These are phyloP conservation scores for Coemansia sp. DNA, from an alignment of 192 early-diverging fungal species.

Conservation along the genomic window DNA sequence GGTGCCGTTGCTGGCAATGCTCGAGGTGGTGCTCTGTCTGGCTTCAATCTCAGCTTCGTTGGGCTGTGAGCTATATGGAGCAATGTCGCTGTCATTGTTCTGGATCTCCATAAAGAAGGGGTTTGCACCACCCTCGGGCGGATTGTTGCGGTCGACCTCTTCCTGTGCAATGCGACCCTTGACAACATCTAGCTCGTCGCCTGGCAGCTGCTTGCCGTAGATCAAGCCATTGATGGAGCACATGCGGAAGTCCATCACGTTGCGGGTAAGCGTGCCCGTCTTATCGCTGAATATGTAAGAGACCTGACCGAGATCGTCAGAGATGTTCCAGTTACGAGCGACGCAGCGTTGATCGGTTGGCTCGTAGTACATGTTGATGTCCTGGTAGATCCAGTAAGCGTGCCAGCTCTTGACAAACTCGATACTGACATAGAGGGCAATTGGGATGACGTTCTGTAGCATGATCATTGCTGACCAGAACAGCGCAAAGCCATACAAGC, in stretches of 20 bases:
- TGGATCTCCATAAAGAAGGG: conserved; percentile 45
- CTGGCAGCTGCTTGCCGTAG: conserved; percentile 77
- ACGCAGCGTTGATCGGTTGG: conserved; percentile 38
- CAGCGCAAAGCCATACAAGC: conserved; percentile 45
- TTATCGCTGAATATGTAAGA: conserved; percentile 98
- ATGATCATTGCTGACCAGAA: conserved; percentile 81
- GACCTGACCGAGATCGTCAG: conserved; percentile 94
- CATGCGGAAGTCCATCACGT: conserved; percentile 95
- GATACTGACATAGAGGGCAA: conserved; percentile 91
- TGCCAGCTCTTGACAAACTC: conserved; percentile 85
- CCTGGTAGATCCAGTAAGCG: conserved; percentile 88
- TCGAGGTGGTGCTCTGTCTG: conserved; percentile 32
- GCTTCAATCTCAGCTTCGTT: conserved; percentile 2
- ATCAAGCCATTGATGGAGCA: conserved; percentile 82
- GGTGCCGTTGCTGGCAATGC: conserved; percentile 34
- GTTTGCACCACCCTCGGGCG: conserved; percentile 42
- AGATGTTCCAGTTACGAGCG: conserved; percentile 79
- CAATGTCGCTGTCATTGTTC: conserved; percentile 30
- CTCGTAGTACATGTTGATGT: conserved; percentile 81
- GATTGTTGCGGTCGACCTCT: conserved; percentile 57
- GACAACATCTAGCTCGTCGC: conserved; percentile 66
- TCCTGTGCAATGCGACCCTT: conserved; percentile 54
- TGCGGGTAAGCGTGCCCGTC: conserved; percentile 93
- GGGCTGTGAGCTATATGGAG: neutral
- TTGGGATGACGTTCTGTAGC: conserved; percentile 95